Evolutionary conservation across 257 asterid genomes (phyloP).

Genomic region (Eucommia ulmoides): DNA sequence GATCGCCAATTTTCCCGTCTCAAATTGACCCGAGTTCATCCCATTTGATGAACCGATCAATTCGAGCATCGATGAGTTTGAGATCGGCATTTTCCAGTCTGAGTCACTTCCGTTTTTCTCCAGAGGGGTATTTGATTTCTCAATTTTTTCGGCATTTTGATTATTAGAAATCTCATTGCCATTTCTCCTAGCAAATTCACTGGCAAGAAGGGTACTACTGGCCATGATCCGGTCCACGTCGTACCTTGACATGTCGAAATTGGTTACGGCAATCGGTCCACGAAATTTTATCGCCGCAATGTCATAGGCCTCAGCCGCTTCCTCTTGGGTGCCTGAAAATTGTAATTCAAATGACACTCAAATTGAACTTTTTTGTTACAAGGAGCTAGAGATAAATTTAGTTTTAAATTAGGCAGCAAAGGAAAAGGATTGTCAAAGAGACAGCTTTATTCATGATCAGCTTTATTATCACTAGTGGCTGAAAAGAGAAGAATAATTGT

Average conservation of each 20-base stretch:
- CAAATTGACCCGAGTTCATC: too few species aligned
- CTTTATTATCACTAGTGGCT: too few species aligned
- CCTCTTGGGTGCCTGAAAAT: slow-evolving; percentile 34
- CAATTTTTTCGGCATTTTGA: slow-evolving; percentile 2
- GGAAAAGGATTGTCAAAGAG: too few species aligned
- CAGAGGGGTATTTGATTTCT: slow-evolving; percentile 2
- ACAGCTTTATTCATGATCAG: too few species aligned
- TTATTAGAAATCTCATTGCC: slow-evolving; percentile 13
- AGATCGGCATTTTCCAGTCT: slow-evolving; percentile 24
- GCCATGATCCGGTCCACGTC: slow-evolving; percentile 36
- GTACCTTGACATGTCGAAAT: slow-evolving; percentile 33
- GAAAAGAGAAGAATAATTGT: too few species aligned
- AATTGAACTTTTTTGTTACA: too few species aligned
- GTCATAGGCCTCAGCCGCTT: slow-evolving; percentile 48
- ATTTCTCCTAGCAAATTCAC: slow-evolving; percentile 24
- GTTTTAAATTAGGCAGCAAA: too few species aligned
- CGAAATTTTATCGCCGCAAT: slow-evolving; percentile 46
- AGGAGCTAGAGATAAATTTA: too few species aligned
- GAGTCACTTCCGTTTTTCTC: slow-evolving; percentile 10
- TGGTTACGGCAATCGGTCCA: slow-evolving; percentile 35
- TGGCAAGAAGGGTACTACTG: slow-evolving; percentile 26
- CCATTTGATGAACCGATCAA: too few species aligned
- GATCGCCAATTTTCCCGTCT: too few species aligned
- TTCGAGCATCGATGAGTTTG: slow-evolving; percentile 11
- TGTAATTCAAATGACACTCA: too few species aligned